These are phyloP conservation scores for Wickerhamiella occidentalis DNA, from an alignment of 805 yeast genomes.

Conservation along the genomic window DNA sequence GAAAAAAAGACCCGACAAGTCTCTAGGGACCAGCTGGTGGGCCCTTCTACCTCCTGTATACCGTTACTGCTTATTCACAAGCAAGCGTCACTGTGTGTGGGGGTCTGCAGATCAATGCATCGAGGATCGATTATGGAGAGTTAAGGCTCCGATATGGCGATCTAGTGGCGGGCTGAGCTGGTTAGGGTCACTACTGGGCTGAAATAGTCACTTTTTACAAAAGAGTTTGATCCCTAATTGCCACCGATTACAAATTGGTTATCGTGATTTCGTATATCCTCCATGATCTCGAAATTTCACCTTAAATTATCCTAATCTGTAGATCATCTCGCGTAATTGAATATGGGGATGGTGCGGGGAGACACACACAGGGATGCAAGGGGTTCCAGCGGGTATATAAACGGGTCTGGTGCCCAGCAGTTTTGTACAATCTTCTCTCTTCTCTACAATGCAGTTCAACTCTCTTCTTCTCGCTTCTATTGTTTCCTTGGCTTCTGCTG, in stretches of 20 bases:
- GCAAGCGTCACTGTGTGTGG: not conserved
- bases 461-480: slow-evolving; percentile 12
- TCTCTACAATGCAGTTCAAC: slow-evolving; percentile 6
- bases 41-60: no score
- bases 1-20: no score
- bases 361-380: not conserved
- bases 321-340: not conserved
- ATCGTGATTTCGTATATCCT: no score
- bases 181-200: no score
- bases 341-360: not conserved
- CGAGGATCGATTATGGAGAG: not conserved
- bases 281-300: no score
- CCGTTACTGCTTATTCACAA: not conserved
- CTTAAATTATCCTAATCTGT: no score
- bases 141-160: not conserved
- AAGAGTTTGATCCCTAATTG: no score
- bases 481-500: slow-evolving; percentile 10
- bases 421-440: not conserved
- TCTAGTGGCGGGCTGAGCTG: no score
- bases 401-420: not conserved
- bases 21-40: no score
- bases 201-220: no score
- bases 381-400: not conserved
- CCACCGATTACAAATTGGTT: no score
- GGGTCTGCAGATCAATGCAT: not conserved